These are phyloP conservation scores for Candida broadrunensis DNA, from an alignment of 805 yeast genomes.

Conservation along the genomic window DNA sequence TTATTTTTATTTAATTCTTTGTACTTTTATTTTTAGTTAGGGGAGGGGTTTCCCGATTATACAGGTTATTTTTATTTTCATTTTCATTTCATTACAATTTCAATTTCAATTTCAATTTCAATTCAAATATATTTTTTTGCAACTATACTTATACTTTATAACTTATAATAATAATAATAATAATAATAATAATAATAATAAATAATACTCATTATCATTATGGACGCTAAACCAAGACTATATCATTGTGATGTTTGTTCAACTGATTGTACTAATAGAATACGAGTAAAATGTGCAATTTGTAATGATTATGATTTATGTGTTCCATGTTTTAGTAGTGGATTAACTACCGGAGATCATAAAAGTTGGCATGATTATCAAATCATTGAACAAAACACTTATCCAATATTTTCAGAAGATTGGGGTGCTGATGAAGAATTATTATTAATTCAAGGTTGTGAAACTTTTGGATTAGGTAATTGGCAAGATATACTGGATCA, in stretches of 20 bases:
- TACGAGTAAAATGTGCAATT: slow-evolving; percentile 86
- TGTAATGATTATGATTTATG: slow-evolving; percentile 96
- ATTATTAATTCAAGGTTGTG: slow-evolving; percentile 84
- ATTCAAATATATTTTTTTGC: no score
- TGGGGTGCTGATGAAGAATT: slow-evolving; percentile 99
- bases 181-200: no score
- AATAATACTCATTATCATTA: no score
- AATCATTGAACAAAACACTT: slow-evolving; percentile 90
- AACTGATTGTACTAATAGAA: slow-evolving; percentile 91
- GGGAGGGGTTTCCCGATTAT: no score
- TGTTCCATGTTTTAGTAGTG: slow-evolving; percentile 93
- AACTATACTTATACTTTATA: no score
- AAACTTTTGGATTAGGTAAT: slow-evolving; percentile 87
- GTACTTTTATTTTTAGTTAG: no score
- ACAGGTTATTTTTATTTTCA: no score
- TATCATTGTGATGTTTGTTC: slow-evolving; percentile 96
- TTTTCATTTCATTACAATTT: no score
- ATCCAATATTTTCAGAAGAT: slow-evolving; percentile 82
- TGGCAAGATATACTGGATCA: slow-evolving; percentile 99
- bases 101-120: no score
- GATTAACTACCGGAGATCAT: slow-evolving; percentile 76
- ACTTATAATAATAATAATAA: no score
- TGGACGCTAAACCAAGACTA: slow-evolving; percentile 38
- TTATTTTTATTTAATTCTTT: no score
- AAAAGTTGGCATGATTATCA: slow-evolving; percentile 92